Base-by-base conservation (phyloP, 345 rosid species). In the Camelina hispida region DNA sequence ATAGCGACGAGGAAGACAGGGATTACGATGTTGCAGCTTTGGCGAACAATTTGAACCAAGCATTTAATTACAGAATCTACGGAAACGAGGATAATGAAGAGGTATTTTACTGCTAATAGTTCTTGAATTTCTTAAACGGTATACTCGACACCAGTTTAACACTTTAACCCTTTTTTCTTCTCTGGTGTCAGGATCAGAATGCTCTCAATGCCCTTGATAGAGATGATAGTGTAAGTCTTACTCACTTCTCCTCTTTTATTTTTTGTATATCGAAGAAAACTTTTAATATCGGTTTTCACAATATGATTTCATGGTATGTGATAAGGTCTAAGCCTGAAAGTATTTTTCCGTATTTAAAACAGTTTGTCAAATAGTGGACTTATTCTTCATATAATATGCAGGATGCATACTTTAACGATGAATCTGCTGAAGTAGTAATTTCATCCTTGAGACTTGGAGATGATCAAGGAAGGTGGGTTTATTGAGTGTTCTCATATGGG, bases 1-100 rank as follows among this genome's bases (percentile, higher is more conserved):
- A 96, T 56, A 93, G 98, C 48, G 98, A 93, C 25, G 98, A 92
- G 47, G 98, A 95, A 68, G 97, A 93, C 77, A 81, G 86, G 71
- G 96, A 92, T 75, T 95, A 90, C 82, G 96, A 92, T 84, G 97
- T 95, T 80, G 94, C 96, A 43, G 94, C 96, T 78, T 85, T 95
- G 59, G 96, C 99, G 4, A 95, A 90, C 78, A 89, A 93, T 78
- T 78, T 95, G 78, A 95, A 84, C 74, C 94, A 95, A 81, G 93
- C 97, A 78, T 90, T 93, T 79, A 88, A 87, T 69, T 93, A 95
- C 85, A 88, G 91, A 81, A 90, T 87, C 48, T 93, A 95, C 62
- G 98, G 91, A 83, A 92, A 87, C 55, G 87, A 85, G 64, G 94
- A 87, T 52, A 79, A 84, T 58, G 97, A 91, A 86, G 97, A 90